phyloP scores from a whole-genome alignment of 1,284 basidiomycete genomes.

The Bondarzewia mesenterica region DNA sequence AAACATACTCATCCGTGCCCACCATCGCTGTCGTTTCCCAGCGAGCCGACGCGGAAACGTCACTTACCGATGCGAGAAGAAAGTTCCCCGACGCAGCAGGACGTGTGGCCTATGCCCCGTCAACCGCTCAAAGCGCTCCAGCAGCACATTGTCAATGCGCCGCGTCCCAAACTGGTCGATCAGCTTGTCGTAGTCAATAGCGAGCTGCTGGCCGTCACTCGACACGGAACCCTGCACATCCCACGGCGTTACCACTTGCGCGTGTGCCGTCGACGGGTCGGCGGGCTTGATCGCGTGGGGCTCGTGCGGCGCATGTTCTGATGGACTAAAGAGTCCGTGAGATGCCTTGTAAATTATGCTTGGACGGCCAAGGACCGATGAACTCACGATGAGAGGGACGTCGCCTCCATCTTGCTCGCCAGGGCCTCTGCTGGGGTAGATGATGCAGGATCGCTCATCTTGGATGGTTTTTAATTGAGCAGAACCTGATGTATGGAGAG shows the following conservation, averaged over 20 bases:
- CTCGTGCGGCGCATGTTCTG: not conserved
- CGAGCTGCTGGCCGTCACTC: slow-evolving; percentile 81
- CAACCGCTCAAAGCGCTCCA: slow-evolving; percentile 86
- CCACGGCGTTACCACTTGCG: slow-evolving; percentile 95
- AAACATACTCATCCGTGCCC: not conserved
- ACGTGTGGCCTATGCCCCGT: slow-evolving; percentile 92
- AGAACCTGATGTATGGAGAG: too few species aligned
- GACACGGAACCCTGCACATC: slow-evolving; percentile 93
- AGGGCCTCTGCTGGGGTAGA: not conserved
- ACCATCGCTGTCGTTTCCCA: not conserved
- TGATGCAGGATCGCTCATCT: not conserved
- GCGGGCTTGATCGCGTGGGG: slow-evolving; percentile 26
- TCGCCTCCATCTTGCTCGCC: not conserved
- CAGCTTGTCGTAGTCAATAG: slow-evolving; percentile 96
- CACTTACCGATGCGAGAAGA: slow-evolving; percentile 92
- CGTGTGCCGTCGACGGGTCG: slow-evolving; percentile 29
- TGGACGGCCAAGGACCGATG: not conserved
- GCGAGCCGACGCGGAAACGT: not conserved
- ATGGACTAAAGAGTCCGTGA: not conserved
- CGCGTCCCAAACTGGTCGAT: slow-evolving; percentile 92
- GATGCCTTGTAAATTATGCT: not conserved
- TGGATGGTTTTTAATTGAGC: too few species aligned
- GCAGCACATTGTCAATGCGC: slow-evolving; percentile 66
- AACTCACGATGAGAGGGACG: not conserved
- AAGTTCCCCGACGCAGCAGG: slow-evolving; percentile 86